These are phyloP conservation scores for Elsinoe fawcettii DNA, from an alignment of 2,329 filamentous ascomycete genomes.

Conservation along the genomic window DNA sequence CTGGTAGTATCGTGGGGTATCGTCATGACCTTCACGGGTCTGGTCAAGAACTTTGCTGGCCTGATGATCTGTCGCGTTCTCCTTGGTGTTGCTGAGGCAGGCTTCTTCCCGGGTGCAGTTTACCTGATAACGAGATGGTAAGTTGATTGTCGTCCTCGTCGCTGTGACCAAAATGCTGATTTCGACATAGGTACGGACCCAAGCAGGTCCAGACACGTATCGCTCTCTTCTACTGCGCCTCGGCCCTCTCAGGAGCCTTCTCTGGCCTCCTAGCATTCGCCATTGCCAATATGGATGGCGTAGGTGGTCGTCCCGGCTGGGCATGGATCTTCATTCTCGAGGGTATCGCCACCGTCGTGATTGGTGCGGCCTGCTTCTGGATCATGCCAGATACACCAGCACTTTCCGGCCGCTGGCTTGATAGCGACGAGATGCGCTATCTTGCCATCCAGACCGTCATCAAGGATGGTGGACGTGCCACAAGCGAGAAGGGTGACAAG, in stretches of 20 bases:
- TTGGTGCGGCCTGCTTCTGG: conserved; percentile 47
- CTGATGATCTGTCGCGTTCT: conserved; percentile 44
- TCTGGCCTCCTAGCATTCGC: conserved; percentile 23
- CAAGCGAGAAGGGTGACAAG: conserved; percentile 20
- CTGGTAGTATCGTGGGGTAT: conserved; percentile 25
- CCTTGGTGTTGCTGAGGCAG: conserved; percentile 64
- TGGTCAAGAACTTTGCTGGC: conserved; percentile 24
- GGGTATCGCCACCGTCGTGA: conserved; percentile 44
- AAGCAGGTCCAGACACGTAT: conserved; percentile 21
- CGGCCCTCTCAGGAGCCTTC: conserved; percentile 21
- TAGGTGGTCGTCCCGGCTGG: conserved; percentile 39
- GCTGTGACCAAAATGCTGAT: background rate
- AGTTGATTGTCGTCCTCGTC: background rate
- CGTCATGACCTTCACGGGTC: conserved; percentile 24
- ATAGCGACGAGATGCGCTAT: conserved; percentile 20
- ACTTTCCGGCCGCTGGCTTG: conserved; percentile 26
- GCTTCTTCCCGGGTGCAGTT: conserved; percentile 47
- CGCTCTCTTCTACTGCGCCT: conserved; percentile 22
- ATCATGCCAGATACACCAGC: conserved; percentile 45
- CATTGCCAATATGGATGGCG: conserved; percentile 36
- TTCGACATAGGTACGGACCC: conserved; percentile 19
- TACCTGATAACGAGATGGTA: conserved; percentile 22
- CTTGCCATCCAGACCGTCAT: conserved; percentile 20
- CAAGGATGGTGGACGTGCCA: conserved; percentile 19
- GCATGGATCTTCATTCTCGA: too few species aligned